Percentiles rank a stretch among this genome's conserved stretches.
These are phyloP conservation scores for Geotrichum citri-aurantii DNA, from an alignment of 1,139 yeast species.

Conservation along the genomic window DNA sequence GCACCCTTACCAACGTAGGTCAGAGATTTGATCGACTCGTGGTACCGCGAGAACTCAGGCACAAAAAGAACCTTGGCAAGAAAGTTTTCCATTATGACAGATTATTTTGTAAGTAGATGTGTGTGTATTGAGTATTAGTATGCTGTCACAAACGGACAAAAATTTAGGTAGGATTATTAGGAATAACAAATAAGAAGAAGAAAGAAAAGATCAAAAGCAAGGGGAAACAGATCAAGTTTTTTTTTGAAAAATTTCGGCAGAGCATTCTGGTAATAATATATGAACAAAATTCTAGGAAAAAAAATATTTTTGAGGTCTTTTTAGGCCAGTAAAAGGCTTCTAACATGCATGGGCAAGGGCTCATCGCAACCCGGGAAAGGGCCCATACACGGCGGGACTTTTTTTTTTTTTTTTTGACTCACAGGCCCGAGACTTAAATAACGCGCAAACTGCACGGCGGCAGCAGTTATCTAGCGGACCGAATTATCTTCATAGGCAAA, in stretches of 20 bases:
- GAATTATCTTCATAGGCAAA: not conserved
- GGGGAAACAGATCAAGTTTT: not conserved
- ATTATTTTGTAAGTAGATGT: too few species aligned
- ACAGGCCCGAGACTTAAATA: not conserved
- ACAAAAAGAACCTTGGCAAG: conserved; percentile 17
- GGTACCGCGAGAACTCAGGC: conserved; percentile 17
- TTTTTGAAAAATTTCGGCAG: not conserved
- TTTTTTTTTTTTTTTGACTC: not conserved
- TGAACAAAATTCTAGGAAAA: not conserved
- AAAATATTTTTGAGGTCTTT: not conserved
- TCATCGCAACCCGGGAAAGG: not conserved
- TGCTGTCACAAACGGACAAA: not conserved
- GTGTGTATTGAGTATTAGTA: not conserved
- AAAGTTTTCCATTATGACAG: not conserved
- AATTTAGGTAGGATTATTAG: not conserved
- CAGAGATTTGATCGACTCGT: conserved; percentile 24
- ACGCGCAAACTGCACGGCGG: not conserved
- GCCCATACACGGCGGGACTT: not conserved
- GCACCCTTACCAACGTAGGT: conserved; percentile 26
- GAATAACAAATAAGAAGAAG: not conserved
- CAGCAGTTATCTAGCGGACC: not conserved
- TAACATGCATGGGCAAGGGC: not conserved
- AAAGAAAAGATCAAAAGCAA: not conserved
- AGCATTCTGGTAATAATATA: not conserved
- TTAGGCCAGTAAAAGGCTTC: not conserved